Percentiles rank a stretch among this genome's conserved stretches.
phyloP scores from a whole-genome alignment of 2,329 filamentous ascomycete genomes.

The Arthrobotrys megalospora region DNA sequence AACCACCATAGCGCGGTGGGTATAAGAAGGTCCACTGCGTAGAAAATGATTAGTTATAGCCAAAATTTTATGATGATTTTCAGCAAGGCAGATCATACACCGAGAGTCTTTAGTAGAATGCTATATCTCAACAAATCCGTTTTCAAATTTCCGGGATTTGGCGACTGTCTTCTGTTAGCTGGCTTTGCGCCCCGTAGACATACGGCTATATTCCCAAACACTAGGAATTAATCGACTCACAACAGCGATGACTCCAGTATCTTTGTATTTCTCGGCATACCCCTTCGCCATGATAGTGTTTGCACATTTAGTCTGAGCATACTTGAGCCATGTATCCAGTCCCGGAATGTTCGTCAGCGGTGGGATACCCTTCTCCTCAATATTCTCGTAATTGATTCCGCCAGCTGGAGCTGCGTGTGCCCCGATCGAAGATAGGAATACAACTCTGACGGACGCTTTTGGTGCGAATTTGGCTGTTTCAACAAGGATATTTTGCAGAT shows the following conservation, averaged over 20 bases:
- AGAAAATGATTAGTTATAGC: background rate
- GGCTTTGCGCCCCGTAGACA: too few relatives aligned
- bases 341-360: conserved; percentile 34
- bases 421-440: conserved; percentile 64
- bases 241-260: conserved; percentile 66
- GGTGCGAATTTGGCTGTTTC: conserved; percentile 61
- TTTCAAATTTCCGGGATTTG: conserved; percentile 68
- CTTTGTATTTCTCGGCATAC: conserved; percentile 65
- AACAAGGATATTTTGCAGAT: conserved; percentile 61
- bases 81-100: conserved; percentile 59
- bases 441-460: conserved; percentile 65
- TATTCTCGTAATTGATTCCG: conserved; percentile 64
- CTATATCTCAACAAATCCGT: conserved; percentile 67
- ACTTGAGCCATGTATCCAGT: conserved; percentile 64
- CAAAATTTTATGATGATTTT: background rate
- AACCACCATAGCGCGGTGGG: conserved; percentile 66
- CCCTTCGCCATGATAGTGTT: conserved; percentile 65
- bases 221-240: conserved; percentile 47
- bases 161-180: conserved; percentile 18
- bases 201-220: background rate
- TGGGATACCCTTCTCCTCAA: conserved; percentile 59
- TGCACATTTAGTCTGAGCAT: conserved; percentile 66
- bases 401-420: conserved; percentile 56
- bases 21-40: conserved; percentile 64
- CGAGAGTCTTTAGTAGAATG: conserved; percentile 21